Evolutionary conservation across 2,329 filamentous ascomycete species (phyloP), one percentile per base, ranked within the genome.

Genomic region (Colletotrichum lentis): DNA sequence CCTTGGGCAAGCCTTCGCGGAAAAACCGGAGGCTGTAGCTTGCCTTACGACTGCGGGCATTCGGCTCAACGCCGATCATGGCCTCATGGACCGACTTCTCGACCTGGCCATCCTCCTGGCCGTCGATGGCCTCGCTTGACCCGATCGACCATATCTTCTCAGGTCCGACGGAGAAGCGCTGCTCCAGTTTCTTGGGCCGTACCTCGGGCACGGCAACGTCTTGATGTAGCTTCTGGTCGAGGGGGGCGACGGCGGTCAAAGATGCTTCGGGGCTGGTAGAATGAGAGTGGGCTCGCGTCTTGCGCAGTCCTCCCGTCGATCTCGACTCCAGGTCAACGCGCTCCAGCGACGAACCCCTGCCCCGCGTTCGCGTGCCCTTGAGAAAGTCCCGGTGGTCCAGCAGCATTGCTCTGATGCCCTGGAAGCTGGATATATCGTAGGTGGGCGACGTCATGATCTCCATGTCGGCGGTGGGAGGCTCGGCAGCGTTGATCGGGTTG

Each of bases 11-110:
- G 41, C 87, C 88, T 76, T 90, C 88, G 69, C 87, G 88, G 80
- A 91, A 91, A 73, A 90, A 88, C 2, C 88, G 83, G 66, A 91
- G 79, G 71, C 87, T 89, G 76, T 90, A 88, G 73, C 88, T 90
- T 46, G 88, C 85, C 76, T 90, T 91, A 71, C 88, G 85, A 73
- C 88, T 92, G 61, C 88, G 85, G 53, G 85, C 85, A 72, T 86
- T 89, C 49, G 82, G 86, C 72, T 90, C 88, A n/a, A 85, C 80
- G 2, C 87, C 87, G 20, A 86, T 83, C 74, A 90, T 81, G 35
- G 85, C 86, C 70, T 89, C 86, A 6, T 86, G 82, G 58, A 90
- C 86, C n/a, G 87, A 89, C 74, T 88, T 86, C 72, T 90, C 88
- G 7, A 90, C 88, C 71, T 87, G 81, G 0, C 87, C 87, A 69